Evolutionary conservation across 441 rosid genomes (phyloP), one percentile per base, ranked within the genome.

Genomic region (Biscutella laevigata): DNA sequence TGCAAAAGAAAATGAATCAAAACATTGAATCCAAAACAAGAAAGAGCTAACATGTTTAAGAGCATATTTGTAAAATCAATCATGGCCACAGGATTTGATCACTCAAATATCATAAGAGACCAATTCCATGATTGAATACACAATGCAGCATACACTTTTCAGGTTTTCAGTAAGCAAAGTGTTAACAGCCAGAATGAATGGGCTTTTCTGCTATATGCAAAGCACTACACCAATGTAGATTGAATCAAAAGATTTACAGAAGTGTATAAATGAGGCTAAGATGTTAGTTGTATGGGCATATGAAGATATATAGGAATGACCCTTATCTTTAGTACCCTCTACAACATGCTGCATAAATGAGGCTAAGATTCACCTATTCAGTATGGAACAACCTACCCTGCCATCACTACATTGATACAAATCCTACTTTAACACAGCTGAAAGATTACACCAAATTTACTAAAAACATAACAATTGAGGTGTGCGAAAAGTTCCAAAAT

Each of bases 1-100:
- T 26, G 37, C 13, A 42, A 66, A 35, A 53, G 26, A 51, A 28
- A 53, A 30, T 53, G 46, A 62, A 45, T 25, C 33, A 51, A 20
- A 57, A 22, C 34, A 41, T 13, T 39, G 36, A 20, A 27, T 57
- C 21, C 12, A 60, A 57, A 37, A 45, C 11, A 36, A 64, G 29
- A 38, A 43, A 28, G 33, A 35, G 7, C n/a, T 41, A 42, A 25
- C 34, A 49, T 35, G 57, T 45, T 24, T 55, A 54, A 13, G 22
- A 55, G 39, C 57, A 39, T 40, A 48, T 11, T n/a, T 17, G 9
- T 6, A 7, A 30, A 55, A 32, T 4, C 10, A 53, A 37, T 11
- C 22, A 63, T 33, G 12, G 21, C 6, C 19, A 20, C 33, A 49
- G 19, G 20, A 26, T 35, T 43, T 19, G 4, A 39, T 27, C 30